Conservation (phyloP, 805 yeast species). For the Torulaspora indica region DNA sequence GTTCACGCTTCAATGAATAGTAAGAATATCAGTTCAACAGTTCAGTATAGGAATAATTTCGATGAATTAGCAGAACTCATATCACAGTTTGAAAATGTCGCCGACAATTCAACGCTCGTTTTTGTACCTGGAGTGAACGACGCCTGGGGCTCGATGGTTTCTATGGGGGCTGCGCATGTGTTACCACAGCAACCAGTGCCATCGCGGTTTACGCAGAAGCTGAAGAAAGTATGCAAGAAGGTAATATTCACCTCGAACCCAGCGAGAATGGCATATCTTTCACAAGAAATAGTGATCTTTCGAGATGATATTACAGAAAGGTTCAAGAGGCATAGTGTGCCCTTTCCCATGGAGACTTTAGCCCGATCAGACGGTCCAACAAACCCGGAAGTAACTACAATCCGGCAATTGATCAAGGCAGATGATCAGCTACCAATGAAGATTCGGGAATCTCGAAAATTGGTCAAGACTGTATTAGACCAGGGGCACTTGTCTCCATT, state of each 20-base stretch:
- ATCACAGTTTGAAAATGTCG: conserved; percentile 41
- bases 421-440: conserved; percentile 43
- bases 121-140: conserved; percentile 89
- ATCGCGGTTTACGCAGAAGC: conserved; percentile 58
- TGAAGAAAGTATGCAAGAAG: conserved; percentile 53
- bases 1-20: conserved; percentile 54
- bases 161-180: conserved; percentile 53
- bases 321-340: conserved; percentile 63
- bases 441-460: conserved; percentile 56
- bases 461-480: conserved; percentile 75
- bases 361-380: conserved; percentile 19
- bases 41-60: conserved; percentile 59
- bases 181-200: conserved; percentile 81
- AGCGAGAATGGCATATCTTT: conserved; percentile 63
- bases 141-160: conserved; percentile 79
- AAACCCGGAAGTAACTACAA: conserved; percentile 24
- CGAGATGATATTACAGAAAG: conserved; percentile 71
- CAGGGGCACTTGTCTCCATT: conserved; percentile 90
- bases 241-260: conserved; percentile 73
- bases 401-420: conserved; percentile 30
- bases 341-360: conserved; percentile 44
- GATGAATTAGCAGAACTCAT: conserved; percentile 68
- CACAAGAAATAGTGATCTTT: conserved; percentile 74
- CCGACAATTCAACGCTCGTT: conserved; percentile 48
- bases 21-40: conserved; percentile 46